These are phyloP conservation scores for Schwanniomyces etchellsii DNA, from an alignment of 1,139 yeast species.

Conservation along the genomic window DNA sequence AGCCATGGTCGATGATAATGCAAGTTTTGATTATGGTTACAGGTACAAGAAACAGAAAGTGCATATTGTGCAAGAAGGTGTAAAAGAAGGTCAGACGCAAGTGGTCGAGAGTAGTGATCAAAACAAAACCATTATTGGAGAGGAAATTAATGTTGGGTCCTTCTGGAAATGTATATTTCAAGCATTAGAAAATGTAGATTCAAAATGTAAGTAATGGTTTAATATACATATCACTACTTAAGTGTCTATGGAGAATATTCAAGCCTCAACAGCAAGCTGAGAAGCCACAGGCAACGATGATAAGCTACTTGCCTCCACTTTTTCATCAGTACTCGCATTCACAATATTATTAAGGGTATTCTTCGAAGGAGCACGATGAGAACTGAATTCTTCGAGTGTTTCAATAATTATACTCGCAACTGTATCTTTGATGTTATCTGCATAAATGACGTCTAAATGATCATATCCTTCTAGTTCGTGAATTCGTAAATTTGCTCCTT, in stretches of 20 bases:
- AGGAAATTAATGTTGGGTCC: slow-evolving; percentile 33
- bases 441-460: slow-evolving; percentile 55
- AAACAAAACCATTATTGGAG: slow-evolving; percentile 34
- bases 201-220: not conserved
- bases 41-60: slow-evolving; percentile 24
- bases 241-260: no score
- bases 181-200: slow-evolving; percentile 28
- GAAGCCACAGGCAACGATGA: no score
- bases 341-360: no score
- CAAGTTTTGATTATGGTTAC: slow-evolving; percentile 20
- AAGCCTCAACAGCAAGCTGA: no score
- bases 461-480: slow-evolving; percentile 42
- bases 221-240: no score
- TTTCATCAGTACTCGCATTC: no score
- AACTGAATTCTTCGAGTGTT: no score
- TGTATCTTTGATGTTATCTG: slow-evolving; percentile 38
- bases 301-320: no score
- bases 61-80: slow-evolving; percentile 23
- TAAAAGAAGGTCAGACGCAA: slow-evolving; percentile 27
- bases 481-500: slow-evolving; percentile 32
- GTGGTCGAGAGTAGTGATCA: slow-evolving; percentile 26
- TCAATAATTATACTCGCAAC: not conserved
- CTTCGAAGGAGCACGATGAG: no score
- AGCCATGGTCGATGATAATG: slow-evolving; percentile 31
- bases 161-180: slow-evolving; percentile 51